A percentile compares a stretch with the other conserved stretches of the same genome.
These are phyloP conservation scores for Phytomonas francai DNA, from an alignment of 208 protist species.

Conservation along the genomic window DNA sequence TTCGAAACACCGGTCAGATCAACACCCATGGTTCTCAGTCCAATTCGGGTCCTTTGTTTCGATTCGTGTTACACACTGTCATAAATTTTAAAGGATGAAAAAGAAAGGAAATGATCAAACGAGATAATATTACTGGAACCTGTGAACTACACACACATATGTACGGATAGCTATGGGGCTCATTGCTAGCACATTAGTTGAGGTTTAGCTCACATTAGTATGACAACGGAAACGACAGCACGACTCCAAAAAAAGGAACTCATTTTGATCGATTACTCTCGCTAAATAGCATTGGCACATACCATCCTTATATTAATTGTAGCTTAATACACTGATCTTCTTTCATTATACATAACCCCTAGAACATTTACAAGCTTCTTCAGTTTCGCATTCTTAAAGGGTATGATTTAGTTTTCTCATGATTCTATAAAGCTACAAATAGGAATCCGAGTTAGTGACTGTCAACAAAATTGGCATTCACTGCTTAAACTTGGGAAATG, in stretches of 20 bases:
- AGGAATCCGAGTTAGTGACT: background rate
- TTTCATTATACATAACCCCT: background rate
- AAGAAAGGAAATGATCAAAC: background rate
- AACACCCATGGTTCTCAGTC: constrained; percentile 67
- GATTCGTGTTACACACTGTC: constrained; percentile 4
- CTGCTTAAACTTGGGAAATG: background rate
- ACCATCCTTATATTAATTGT: background rate
- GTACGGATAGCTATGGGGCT: background rate
- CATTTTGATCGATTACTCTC: background rate
- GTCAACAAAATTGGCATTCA: background rate
- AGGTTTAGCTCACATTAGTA: background rate
- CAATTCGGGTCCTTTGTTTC: constrained; percentile 5
- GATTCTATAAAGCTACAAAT: background rate
- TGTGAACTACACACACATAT: background rate
- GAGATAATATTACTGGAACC: background rate
- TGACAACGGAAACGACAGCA: background rate
- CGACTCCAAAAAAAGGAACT: background rate
- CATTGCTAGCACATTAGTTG: background rate
- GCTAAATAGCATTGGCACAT: background rate
- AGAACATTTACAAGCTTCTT: background rate
- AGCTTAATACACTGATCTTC: background rate
- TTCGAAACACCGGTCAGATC: constrained; percentile 88
- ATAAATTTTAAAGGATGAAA: constrained; percentile 7
- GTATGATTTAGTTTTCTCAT: background rate
- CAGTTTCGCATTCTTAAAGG: background rate